A percentile compares a stretch with the other conserved stretches of the same genome.
These are phyloP conservation scores for Teunomyces kruisii DNA, from an alignment of 805 yeast species.

Conservation along the genomic window DNA sequence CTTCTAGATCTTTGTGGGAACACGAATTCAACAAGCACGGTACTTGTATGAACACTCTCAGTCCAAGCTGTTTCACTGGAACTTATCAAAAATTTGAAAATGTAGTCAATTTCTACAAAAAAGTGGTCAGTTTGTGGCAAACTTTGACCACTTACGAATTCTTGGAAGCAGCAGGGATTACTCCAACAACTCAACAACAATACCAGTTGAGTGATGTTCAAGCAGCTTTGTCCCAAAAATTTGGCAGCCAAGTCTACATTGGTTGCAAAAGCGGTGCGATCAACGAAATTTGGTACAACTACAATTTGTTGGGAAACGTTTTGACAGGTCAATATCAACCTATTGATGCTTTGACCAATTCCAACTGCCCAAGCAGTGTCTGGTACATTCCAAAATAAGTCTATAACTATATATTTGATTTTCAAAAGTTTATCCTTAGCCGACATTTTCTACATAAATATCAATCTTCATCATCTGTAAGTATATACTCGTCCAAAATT, in stretches of 20 bases:
- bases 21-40: slow-evolving; percentile 95
- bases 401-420: background rate
- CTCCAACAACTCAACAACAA: slow-evolving; percentile 57
- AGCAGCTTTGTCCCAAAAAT: slow-evolving; percentile 49
- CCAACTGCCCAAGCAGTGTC: slow-evolving; percentile 6
- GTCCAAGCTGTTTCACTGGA: slow-evolving; percentile 62
- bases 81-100: slow-evolving; percentile 33
- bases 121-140: slow-evolving; percentile 56
- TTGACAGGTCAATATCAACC: slow-evolving; percentile 8
- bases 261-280: slow-evolving; percentile 52
- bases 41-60: slow-evolving; percentile 80
- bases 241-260: slow-evolving; percentile 53
- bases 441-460: background rate
- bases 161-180: slow-evolving; percentile 62
- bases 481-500: slow-evolving; percentile 48
- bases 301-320: slow-evolving; percentile 16
- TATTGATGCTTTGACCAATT: slow-evolving; percentile 4
- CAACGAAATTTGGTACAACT: slow-evolving; percentile 22
- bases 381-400: background rate
- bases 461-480: slow-evolving; percentile 29
- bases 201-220: slow-evolving; percentile 57
- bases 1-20: slow-evolving; percentile 63
- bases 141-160: slow-evolving; percentile 64
- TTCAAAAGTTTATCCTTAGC: background rate
- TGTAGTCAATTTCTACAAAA: slow-evolving; percentile 68